Base-by-base conservation (phyloP, 176 grass and related monocot species). In the Alloteropsis semialata region DNA sequence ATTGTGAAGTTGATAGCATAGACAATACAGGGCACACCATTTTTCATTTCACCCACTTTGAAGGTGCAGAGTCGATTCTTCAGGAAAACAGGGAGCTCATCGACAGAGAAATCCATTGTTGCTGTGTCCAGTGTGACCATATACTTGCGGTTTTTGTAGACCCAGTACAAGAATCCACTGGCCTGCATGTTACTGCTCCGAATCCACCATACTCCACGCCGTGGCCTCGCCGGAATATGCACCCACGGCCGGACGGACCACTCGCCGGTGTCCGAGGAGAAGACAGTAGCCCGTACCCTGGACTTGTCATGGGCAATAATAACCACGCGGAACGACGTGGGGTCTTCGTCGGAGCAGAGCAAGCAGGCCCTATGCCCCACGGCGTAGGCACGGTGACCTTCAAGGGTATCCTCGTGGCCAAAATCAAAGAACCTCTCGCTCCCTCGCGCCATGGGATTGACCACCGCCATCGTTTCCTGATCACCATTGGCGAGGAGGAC, bases 91-190 rank as follows among this genome's bases (percentile, higher is more conserved):
- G 74, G 74, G 53, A 76, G 74, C 54, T 58, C 53, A 5, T 38
- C 4, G 8, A 41, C 74, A 58, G 34, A 58, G 74, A 76, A 76
- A 8, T 76, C 37, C 74, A 76, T 58, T 28, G 74, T 76, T 10
- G 34, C 8, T 0, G 34, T 59, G 74, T 76, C 8, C 53, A 76
- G 34, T 39, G 51, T 39, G 34, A 75, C 6, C 33, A 75, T 25
- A 5, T 57, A 75, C 33, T 41, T 57, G 33, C 2, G 3, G 9
- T 39, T 58, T 21, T 25, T 57, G 74, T 24, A 58, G 18, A 58
- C 34, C 74, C 74, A 76, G 34, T 76, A 76, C 34, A 76, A 11
- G 36, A 18, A 42, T 2, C 74, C 74, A 42, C 58, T 76, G 3
- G 51, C 1, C 12, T 76, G 53, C 73, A 75, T 75, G 73, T 58